A percentile compares a stretch with the other conserved stretches of the same genome.
These are phyloP conservation scores for Heteromeles arbutifolia DNA, from an alignment of 306 rosid genomes.

Conservation along the genomic window DNA sequence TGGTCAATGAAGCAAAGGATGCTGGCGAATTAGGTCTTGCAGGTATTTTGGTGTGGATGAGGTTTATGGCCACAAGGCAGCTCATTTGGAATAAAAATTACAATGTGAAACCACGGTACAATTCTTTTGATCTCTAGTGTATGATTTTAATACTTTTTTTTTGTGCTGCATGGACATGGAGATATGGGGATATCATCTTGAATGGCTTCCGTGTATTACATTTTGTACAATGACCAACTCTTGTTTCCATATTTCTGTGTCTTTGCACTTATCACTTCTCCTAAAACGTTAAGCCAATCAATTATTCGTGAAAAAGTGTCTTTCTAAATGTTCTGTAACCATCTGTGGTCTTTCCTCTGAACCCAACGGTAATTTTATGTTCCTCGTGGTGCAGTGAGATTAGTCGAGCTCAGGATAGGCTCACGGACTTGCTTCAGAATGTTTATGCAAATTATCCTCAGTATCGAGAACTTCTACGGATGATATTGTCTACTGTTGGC, in stretches of 20 bases:
- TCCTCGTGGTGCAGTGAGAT: constrained; percentile 66
- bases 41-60: constrained; percentile 93
- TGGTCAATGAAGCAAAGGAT: constrained; percentile 66
- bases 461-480: constrained; percentile 67
- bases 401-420: constrained; percentile 93
- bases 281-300: background rate
- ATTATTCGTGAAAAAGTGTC: background rate
- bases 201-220: constrained; percentile 7
- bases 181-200: background rate
- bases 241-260: background rate
- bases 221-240: background rate
- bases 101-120: constrained; percentile 98
- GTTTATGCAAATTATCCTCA: constrained; percentile 64
- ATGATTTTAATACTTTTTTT: background rate
- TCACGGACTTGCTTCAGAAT: constrained; percentile 75
- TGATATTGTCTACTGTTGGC: constrained; percentile 94
- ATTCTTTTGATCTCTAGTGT: constrained; percentile 8
- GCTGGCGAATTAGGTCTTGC: constrained; percentile 78
- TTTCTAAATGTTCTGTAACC: background rate
- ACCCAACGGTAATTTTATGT: constrained; percentile 7
- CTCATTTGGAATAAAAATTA: constrained; percentile 98
- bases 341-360: constrained; percentile 15
- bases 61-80: constrained; percentile 98
- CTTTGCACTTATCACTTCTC: constrained; percentile 8
- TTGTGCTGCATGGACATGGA: constrained; percentile 12